Base-by-base conservation (phyloP, 345 rosid genomes). In the Aethionema arabicum region DNA sequence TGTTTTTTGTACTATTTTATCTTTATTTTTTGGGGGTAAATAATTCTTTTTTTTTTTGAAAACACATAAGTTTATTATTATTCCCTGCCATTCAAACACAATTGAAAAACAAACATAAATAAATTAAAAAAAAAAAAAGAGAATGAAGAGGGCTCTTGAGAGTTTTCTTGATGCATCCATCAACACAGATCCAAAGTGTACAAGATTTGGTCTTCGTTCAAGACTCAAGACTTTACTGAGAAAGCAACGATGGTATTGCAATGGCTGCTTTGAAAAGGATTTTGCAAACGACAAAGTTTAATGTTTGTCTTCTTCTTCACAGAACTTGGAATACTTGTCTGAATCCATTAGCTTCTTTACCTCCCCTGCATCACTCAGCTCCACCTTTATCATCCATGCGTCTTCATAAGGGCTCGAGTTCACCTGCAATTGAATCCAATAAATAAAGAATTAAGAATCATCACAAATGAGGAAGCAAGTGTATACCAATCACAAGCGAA, bases 221-320 rank as follows among this genome's bases (percentile, higher is more conserved):
- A 21, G 27, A 21, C 27, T 21, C 27, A 21, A 21, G 27, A 21
- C 27, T 21, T 21, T 1, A 21, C 27, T 13, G 10, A 21, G 36
- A 41, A 59, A 32, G 43, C 48, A 52, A 43, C 67, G 61, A 30
- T 38, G 36, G 12, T 29, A 32, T 51, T 13, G 60, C 66, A 51
- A 37, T 12, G 11, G 36, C 38, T 15, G 51, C 56, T n/a, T 53
- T 8, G 4, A 30, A 4, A 63, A 29, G 5, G 46, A 49, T 27
- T 8, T 13, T 7, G 47, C 29, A 37, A 15, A 13, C 2, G 32
- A 16, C 31, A 32, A 36, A 11, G n/a, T 63, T 91, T 65, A 92
- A 41, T 92, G 96, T 67, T 83, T 75, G n/a, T 90, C 96, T 76
- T 95, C 99, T 74, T 90, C 96, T 73, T 95, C 97, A 8, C 97